Conservation (phyloP, 495 filamentous ascomycete genomes). For the Aspergillus biplanus region DNA sequence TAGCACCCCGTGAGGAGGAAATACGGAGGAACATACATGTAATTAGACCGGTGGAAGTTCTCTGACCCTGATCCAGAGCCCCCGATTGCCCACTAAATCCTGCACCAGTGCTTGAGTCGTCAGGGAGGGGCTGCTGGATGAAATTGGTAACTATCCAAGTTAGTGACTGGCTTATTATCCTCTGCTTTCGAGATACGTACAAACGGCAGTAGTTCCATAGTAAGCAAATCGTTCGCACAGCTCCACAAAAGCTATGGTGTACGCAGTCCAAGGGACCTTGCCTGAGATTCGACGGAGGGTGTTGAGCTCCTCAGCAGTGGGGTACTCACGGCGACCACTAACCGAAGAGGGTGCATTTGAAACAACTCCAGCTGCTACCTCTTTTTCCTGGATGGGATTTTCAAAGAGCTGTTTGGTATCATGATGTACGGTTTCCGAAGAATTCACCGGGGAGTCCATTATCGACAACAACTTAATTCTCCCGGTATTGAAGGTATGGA, state of each 20-base stretch:
- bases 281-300: conserved; percentile 69
- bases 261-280: conserved; percentile 64
- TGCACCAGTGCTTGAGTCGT: conserved; percentile 62
- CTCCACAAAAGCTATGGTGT: conserved; percentile 74
- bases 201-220: conserved; percentile 74
- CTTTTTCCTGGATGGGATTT: conserved; percentile 6
- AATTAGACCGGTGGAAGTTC: conserved; percentile 65
- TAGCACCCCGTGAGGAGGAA: neutral
- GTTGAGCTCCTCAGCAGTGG: conserved; percentile 61
- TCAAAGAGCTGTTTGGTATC: neutral
- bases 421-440: neutral
- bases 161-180: neutral
- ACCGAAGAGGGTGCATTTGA: neutral
- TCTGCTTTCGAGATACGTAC: conserved; percentile 43
- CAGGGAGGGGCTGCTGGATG: conserved; percentile 68
- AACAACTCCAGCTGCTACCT: neutral
- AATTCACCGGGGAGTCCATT: neutral
- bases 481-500: neutral
- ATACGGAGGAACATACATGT: conserved; percentile 34
- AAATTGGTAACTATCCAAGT: conserved; percentile 57
- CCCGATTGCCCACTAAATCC: conserved; percentile 59
- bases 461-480: neutral
- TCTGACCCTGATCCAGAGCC: conserved; percentile 68
- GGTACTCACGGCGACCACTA: conserved; percentile 29
- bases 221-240: conserved; percentile 78